These are phyloP conservation scores for Thalassiosira exigua DNA, from an alignment of 352 stramenopile genomes.

Conservation along the genomic window DNA sequence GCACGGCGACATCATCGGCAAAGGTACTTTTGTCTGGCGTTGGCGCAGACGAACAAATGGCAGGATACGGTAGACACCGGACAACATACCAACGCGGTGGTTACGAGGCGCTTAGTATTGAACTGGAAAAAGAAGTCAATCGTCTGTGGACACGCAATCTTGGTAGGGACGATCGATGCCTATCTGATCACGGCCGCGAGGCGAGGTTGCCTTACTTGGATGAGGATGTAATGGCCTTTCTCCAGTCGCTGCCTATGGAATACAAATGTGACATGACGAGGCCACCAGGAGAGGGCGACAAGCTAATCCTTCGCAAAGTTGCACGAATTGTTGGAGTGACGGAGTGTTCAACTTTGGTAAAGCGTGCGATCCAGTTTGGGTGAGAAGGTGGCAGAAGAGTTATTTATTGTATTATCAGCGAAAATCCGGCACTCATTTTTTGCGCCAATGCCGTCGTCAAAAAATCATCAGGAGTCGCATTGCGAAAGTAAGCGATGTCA, in stretches of 20 bases:
- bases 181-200: constrained; percentile 91
- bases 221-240: constrained; percentile 88
- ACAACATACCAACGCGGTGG: constrained; percentile 86
- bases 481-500: constrained; percentile 89
- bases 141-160: constrained; percentile 96
- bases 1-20: constrained; percentile 27
- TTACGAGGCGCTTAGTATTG: constrained; percentile 79
- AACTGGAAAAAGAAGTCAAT: constrained; percentile 89
- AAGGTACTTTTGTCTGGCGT: constrained; percentile 91
- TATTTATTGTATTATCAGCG: too few relatives aligned
- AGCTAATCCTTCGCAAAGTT: constrained; percentile 89
- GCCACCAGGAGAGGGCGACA: constrained; percentile 89
- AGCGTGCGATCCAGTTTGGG: constrained; percentile 96
- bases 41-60: constrained; percentile 95
- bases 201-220: constrained; percentile 95
- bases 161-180: constrained; percentile 93
- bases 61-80: constrained; percentile 93
- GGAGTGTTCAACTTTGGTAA: constrained; percentile 84
- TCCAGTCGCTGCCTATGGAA: constrained; percentile 83
- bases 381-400: too few relatives aligned
- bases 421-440: too few relatives aligned
- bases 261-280: constrained; percentile 87
- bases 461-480: constrained; percentile 90
- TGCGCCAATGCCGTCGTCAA: too few relatives aligned
- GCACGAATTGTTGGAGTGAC: constrained; percentile 84